Evolutionary conservation across 2,329 filamentous ascomycete genomes (phyloP).

Genomic region (Ceratocystis eucalypticola): DNA sequence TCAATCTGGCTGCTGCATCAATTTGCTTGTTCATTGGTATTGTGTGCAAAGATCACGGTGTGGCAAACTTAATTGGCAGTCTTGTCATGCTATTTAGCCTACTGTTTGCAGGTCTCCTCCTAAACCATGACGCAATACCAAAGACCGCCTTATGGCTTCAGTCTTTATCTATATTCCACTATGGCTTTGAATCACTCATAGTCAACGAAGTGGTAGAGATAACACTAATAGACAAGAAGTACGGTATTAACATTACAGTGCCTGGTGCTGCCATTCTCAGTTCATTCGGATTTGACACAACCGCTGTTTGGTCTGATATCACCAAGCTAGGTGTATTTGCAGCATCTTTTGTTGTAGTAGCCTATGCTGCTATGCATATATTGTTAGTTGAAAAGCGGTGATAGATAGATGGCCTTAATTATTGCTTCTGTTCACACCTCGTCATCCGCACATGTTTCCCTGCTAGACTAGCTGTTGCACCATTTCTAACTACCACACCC

Average conservation of each 20-base stretch:
- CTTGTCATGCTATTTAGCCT: slow-evolving; percentile 96
- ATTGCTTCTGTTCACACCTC: not conserved
- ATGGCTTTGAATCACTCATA: slow-evolving; percentile 23
- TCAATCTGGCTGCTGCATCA: slow-evolving; percentile 85
- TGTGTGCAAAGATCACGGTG: slow-evolving; percentile 76
- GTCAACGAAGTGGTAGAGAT: slow-evolving; percentile 62
- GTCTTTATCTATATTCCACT: slow-evolving; percentile 70
- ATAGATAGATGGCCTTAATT: not conserved
- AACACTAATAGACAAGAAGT: slow-evolving; percentile 84
- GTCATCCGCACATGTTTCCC: not conserved
- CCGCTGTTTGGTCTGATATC: slow-evolving; percentile 74
- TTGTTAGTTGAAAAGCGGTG: slow-evolving; percentile 69
- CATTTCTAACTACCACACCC: too few species aligned
- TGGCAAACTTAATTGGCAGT: slow-evolving; percentile 87
- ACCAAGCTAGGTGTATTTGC: slow-evolving; percentile 71
- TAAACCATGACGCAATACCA: slow-evolving; percentile 91
- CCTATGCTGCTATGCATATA: slow-evolving; percentile 86
- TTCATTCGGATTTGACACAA: slow-evolving; percentile 85
- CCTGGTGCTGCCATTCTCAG: slow-evolving; percentile 88
- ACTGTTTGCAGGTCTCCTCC: slow-evolving; percentile 80
- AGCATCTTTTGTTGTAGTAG: slow-evolving; percentile 68
- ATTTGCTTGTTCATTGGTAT: slow-evolving; percentile 96
- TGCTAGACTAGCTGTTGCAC: not conserved
- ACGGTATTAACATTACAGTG: slow-evolving; percentile 90
- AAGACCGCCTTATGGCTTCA: slow-evolving; percentile 78